A percentile compares a stretch with the other conserved stretches of the same genome.
Conservation (phyloP, 495 filamentous ascomycete species). For the Ramalina intermedia region DNA sequence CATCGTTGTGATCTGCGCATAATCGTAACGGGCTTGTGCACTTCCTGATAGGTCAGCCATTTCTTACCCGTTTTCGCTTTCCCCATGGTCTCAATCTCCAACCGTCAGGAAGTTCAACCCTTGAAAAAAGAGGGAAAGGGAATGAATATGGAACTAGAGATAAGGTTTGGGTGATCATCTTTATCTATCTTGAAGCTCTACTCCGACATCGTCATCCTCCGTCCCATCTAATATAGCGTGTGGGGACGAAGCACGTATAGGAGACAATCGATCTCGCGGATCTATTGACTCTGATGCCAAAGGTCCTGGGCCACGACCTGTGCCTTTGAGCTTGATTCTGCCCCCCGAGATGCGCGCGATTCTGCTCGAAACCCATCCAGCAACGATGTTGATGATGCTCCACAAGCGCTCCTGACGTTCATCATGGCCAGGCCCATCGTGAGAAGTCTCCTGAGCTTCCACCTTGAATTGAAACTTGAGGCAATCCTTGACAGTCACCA, state of each 20-base stretch:
- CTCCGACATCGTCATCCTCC: slow-evolving; percentile 44
- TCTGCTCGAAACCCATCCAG: slow-evolving; percentile 39
- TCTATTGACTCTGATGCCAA: slow-evolving; percentile 16
- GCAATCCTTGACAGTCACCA: slow-evolving; percentile 95
- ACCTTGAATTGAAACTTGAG: slow-evolving; percentile 96
- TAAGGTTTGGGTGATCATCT: not conserved
- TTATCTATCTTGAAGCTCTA: slow-evolving; percentile 46
- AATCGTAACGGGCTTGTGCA: too few relatives aligned
- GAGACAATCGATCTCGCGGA: slow-evolving; percentile 16
- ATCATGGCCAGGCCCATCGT: slow-evolving; percentile 23
- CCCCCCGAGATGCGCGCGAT: slow-evolving; percentile 34
- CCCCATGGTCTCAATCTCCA: too few relatives aligned
- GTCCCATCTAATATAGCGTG: slow-evolving; percentile 48
- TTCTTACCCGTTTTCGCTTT: too few relatives aligned
- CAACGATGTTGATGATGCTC: slow-evolving; percentile 43
- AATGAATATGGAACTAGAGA: too few relatives aligned
- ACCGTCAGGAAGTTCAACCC: too few relatives aligned
- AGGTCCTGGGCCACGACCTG: slow-evolving; percentile 7
- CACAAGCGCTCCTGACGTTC: slow-evolving; percentile 53
- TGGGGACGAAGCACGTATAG: slow-evolving; percentile 7
- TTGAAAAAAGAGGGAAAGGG: too few relatives aligned
- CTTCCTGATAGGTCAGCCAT: too few relatives aligned
- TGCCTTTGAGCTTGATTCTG: slow-evolving; percentile 16
- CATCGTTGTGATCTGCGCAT: too few relatives aligned
- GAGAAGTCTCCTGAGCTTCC: slow-evolving; percentile 72